Base-by-base conservation (phyloP, 116 monocot genomes). In the Dioscorea cayenensis region DNA sequence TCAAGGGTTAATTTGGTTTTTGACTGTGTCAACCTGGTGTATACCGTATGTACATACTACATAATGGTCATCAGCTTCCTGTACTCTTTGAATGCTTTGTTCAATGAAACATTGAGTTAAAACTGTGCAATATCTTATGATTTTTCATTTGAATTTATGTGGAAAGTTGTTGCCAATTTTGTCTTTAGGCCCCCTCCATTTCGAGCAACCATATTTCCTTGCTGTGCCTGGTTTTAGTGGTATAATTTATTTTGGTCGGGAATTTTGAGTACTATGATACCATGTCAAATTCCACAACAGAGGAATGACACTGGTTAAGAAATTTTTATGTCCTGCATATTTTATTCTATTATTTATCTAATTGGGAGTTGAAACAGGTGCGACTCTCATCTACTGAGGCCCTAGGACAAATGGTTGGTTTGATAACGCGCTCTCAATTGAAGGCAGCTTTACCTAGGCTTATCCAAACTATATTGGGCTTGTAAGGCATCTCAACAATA, bases 391-490 rank as follows among this genome's bases (percentile, higher is more conserved):
- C 90, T 69, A 84, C 90, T 7, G 92, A 97, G 77, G 96, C 96
- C 60, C 73, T 97, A 73, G 96, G 96, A 73, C 77, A 92, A 84
- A 97, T 97, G 92, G 93, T 92, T 78, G 88, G 90, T 72, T 87
- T 97, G 43, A 48, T 97, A 72, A 90, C 88, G n/a, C 80, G 96
- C 25, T 69, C 87, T 61, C 90, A 97, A 60, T 74, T 97, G 71
- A 97, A 97, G 81, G 85, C 92, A 62, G 90, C 88, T 70, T 81
- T 97, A 71, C 88, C 90, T 21, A 86, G 83, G 64, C 90, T 97
- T 71, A 76, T 92, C 25, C 86, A 86, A 32, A 90, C 88, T 67
- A 85, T 86, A 63, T 77, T 97, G 77, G 84, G 88, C 70, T 75
- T 97, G 96, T 91, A 72, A 75, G 90, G 66, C 51, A 49, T 28